phyloP scores from a whole-genome alignment of 2,329 filamentous ascomycete genomes.

The Myotisia sp. region DNA sequence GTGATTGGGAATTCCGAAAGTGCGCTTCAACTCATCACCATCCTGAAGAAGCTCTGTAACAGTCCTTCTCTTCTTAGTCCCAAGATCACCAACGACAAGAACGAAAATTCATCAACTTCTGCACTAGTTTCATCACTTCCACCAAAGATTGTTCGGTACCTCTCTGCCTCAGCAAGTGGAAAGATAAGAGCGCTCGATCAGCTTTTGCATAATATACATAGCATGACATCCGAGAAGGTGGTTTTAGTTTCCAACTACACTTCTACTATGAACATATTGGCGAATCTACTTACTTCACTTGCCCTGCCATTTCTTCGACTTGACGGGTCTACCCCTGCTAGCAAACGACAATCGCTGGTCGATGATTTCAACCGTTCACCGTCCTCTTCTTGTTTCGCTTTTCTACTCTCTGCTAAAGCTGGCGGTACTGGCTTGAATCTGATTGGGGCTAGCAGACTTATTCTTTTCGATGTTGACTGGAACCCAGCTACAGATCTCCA shows the following conservation, averaged over 20 bases:
- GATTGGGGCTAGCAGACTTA: slow-evolving; percentile 53
- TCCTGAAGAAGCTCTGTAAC: slow-evolving; percentile 63
- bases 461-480: slow-evolving; percentile 64
- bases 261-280: slow-evolving; percentile 54
- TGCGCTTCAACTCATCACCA: slow-evolving; percentile 54
- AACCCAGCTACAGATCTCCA: slow-evolving; percentile 60
- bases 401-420: slow-evolving; percentile 58
- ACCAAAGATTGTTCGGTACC: slow-evolving; percentile 37
- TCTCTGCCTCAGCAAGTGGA: slow-evolving; percentile 44
- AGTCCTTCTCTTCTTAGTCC: slow-evolving; percentile 48
- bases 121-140: slow-evolving; percentile 41
- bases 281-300: slow-evolving; percentile 45
- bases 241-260: slow-evolving; percentile 67
- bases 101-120: slow-evolving; percentile 34
- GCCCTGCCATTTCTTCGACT: slow-evolving; percentile 52
- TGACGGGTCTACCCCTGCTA: slow-evolving; percentile 50
- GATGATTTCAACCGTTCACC: slow-evolving; percentile 53
- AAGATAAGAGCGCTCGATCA: slow-evolving; percentile 55
- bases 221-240: slow-evolving; percentile 52
- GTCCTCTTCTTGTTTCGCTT: slow-evolving; percentile 47
- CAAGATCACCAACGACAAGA: slow-evolving; percentile 36
- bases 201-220: slow-evolving; percentile 47
- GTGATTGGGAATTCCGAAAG: slow-evolving; percentile 49
- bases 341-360: slow-evolving; percentile 53
- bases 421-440: slow-evolving; percentile 58